Evolutionary conservation across 257 asterid species (phyloP).

Genomic region (Nicotiana attenuata): DNA sequence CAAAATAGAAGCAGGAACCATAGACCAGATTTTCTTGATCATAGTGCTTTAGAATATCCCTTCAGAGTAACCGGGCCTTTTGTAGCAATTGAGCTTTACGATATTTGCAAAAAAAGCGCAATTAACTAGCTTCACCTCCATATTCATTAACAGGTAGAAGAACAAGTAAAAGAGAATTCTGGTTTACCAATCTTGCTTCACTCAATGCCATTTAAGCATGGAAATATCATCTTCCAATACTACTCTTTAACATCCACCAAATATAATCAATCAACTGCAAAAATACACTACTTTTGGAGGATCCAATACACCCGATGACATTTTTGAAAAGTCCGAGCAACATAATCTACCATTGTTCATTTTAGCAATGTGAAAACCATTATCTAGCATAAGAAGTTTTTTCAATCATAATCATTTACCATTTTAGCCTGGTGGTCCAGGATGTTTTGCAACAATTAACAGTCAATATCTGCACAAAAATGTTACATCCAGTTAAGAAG

Average conservation of each 20-base stretch:
- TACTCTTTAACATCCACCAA: background rate
- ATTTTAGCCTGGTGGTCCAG: background rate
- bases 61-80: background rate
- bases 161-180: background rate
- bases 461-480: background rate
- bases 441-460: background rate
- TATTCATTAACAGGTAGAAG: background rate
- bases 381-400: background rate
- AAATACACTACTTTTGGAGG: too few species aligned
- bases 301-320: too few species aligned
- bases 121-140: background rate
- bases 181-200: background rate
- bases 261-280: too few species aligned
- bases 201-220: background rate
- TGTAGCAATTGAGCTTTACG: background rate
- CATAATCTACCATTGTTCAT: background rate
- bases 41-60: background rate
- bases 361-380: conserved; percentile 4
- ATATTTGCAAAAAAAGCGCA: background rate
- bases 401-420: background rate
- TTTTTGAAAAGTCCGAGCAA: too few species aligned
- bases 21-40: too few species aligned
- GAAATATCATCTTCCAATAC: background rate
- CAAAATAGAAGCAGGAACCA: too few species aligned
- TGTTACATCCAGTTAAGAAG: background rate